Evolutionary conservation across 78 protist genomes (phyloP).

Genomic region (Dictyostelium intermedium): DNA sequence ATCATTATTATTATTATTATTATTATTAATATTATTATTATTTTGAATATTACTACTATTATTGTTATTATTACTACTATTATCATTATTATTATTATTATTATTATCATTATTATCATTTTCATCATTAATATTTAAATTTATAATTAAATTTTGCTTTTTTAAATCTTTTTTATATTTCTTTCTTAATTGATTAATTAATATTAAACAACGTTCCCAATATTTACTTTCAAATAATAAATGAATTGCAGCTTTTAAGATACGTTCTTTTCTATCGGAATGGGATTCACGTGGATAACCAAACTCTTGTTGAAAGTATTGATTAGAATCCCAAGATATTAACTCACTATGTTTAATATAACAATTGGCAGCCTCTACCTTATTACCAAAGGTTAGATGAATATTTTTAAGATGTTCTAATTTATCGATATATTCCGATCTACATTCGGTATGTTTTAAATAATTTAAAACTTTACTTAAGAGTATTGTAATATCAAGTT

Average conservation of each 20-base stretch:
- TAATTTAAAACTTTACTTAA: constrained; percentile 46
- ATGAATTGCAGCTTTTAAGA: constrained; percentile 12
- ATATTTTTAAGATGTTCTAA: constrained; percentile 55
- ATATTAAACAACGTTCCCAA: constrained; percentile 40
- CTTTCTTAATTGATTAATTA: constrained; percentile 60
- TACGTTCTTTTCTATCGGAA: constrained; percentile 65
- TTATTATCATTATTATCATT: too few relatives aligned
- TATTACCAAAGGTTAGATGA: constrained; percentile 61
- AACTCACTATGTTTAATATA: constrained; percentile 47
- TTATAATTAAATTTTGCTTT: neutral
- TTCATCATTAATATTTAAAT: neutral
- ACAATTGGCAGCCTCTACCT: constrained; percentile 54
- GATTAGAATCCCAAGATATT: constrained; percentile 49
- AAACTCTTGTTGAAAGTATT: constrained; percentile 14
- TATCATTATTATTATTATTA: neutral
- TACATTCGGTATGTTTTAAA: constrained; percentile 58
- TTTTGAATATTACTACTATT: neutral
- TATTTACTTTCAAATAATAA: constrained; percentile 52
- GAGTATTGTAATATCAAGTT: constrained; percentile 60
- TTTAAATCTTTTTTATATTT: constrained; percentile 53
- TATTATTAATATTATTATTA: neutral
- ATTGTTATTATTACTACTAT: neutral
- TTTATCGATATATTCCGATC: constrained; percentile 43
- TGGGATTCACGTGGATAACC: constrained; percentile 58
- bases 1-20: too few relatives aligned